Percentiles rank a stretch among this genome's conserved stretches.
Conservation (phyloP, 1,284 basidiomycete species). For the Rugosomyces carneus region DNA sequence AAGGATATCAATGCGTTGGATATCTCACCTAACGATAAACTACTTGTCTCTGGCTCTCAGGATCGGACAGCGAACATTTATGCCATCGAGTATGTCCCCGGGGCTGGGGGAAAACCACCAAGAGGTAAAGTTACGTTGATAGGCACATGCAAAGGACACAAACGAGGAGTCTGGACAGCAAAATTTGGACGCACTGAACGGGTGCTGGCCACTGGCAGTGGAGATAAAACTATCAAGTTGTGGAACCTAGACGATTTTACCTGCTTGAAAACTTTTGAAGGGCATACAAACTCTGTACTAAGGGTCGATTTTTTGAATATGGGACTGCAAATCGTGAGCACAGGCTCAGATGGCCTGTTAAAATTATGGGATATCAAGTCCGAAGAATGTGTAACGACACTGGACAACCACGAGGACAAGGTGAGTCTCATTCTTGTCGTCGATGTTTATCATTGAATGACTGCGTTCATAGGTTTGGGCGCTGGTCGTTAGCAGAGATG, state of each 20-base stretch:
- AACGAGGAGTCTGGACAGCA: slow-evolving; percentile 94
- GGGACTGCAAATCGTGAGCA: slow-evolving; percentile 84
- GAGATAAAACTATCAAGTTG: slow-evolving; percentile 90
- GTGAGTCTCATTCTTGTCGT: slow-evolving; percentile 35
- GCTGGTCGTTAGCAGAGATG: slow-evolving; percentile 73
- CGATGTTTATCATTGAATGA: neutral
- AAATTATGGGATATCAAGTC: slow-evolving; percentile 93
- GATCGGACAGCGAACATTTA: slow-evolving; percentile 94
- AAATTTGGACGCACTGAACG: slow-evolving; percentile 82
- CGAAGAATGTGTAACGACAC: slow-evolving; percentile 81
- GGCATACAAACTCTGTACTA: slow-evolving; percentile 96
- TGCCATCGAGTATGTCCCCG: slow-evolving; percentile 56
- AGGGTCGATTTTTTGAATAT: slow-evolving; percentile 83
- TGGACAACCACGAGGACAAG: slow-evolving; percentile 97
- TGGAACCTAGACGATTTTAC: slow-evolving; percentile 92
- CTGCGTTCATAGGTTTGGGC: slow-evolving; percentile 76
- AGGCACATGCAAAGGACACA: slow-evolving; percentile 93
- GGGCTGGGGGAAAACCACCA: slow-evolving; percentile 35
- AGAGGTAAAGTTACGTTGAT: slow-evolving; percentile 71
- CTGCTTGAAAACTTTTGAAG: slow-evolving; percentile 93
- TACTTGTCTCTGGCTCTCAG: slow-evolving; percentile 93
- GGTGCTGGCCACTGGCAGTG: slow-evolving; percentile 88
- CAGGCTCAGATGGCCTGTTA: slow-evolving; percentile 90
- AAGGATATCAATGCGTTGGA: slow-evolving; percentile 99
- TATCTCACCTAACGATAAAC: slow-evolving; percentile 83